Percentiles rank a stretch among this genome's conserved stretches.
Conservation (phyloP, 2,329 filamentous ascomycete genomes). For the Fusarium verrucosum region DNA sequence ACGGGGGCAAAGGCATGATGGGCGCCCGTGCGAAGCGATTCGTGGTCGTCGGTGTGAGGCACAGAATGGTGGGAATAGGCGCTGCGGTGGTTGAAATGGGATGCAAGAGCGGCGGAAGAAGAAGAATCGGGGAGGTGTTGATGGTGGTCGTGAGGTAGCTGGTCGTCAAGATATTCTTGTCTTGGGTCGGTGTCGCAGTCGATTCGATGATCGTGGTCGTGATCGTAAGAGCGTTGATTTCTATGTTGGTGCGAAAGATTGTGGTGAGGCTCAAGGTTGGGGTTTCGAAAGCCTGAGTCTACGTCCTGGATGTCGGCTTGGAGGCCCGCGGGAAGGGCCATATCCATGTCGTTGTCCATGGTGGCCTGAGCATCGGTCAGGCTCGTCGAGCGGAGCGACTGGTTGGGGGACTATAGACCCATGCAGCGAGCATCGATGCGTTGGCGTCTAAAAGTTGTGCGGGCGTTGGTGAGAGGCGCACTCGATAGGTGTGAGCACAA, state of each 20-base stretch:
- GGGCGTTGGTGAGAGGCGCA: slow-evolving; percentile 44
- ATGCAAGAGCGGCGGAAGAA: slow-evolving; percentile 30
- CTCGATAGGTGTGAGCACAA: slow-evolving; percentile 37
- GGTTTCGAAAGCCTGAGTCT: slow-evolving; percentile 34
- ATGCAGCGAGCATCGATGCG: slow-evolving; percentile 60
- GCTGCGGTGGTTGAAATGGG: slow-evolving; percentile 29
- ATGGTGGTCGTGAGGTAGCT: slow-evolving; percentile 33
- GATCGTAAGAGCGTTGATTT: slow-evolving; percentile 43
- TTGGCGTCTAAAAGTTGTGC: slow-evolving; percentile 52
- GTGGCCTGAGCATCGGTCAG: slow-evolving; percentile 58
- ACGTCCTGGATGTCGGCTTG: slow-evolving; percentile 41
- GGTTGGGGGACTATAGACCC: slow-evolving; percentile 54
- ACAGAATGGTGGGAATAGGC: slow-evolving; percentile 39
- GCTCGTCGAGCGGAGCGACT: slow-evolving; percentile 54
- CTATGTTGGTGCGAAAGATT: slow-evolving; percentile 45
- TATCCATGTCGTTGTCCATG: slow-evolving; percentile 57
- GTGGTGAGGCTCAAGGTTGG: slow-evolving; percentile 42
- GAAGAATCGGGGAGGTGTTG: slow-evolving; percentile 34
- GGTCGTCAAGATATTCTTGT: slow-evolving; percentile 38
- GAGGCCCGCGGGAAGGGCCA: slow-evolving; percentile 47
- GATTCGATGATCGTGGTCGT: slow-evolving; percentile 44
- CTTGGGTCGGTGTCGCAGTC: slow-evolving; percentile 22
- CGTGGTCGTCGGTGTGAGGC: slow-evolving; percentile 39
- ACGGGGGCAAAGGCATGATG: slow-evolving; percentile 54
- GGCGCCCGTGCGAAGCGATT: slow-evolving; percentile 36